Evolutionary conservation across 305 asterid genomes (phyloP).

Genomic region (Fraxinus sp.): DNA sequence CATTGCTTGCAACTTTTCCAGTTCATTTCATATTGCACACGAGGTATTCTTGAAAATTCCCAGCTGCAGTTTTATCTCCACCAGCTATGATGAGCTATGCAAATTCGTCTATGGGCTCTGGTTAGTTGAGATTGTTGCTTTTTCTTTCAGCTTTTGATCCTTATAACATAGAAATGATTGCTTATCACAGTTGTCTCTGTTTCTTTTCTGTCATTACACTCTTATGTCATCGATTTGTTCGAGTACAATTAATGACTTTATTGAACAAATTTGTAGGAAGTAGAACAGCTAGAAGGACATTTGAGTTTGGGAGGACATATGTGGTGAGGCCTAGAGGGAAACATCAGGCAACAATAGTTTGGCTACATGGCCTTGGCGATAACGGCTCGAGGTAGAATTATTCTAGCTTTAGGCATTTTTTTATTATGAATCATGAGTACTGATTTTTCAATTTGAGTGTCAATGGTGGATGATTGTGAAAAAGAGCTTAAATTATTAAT

Average conservation of each 20-base stretch:
- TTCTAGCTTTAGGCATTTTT: slow-evolving; percentile 10
- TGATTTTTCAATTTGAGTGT: slow-evolving; percentile 10
- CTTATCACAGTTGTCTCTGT: slow-evolving; percentile 8
- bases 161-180: background rate
- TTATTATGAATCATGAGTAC: slow-evolving; percentile 9
- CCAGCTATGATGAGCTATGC: slow-evolving; percentile 67
- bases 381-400: slow-evolving; percentile 85
- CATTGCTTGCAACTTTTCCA: slow-evolving; percentile 32
- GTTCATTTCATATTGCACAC: slow-evolving; percentile 12
- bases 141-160: slow-evolving; percentile 5
- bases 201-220: background rate
- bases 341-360: slow-evolving; percentile 94
- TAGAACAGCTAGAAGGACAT: slow-evolving; percentile 58
- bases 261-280: slow-evolving; percentile 54
- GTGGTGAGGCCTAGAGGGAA: slow-evolving; percentile 97
- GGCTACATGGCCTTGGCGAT: slow-evolving; percentile 99
- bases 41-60: slow-evolving; percentile 19
- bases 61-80: slow-evolving; percentile 21
- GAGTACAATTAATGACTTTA: slow-evolving; percentile 6
- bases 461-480: slow-evolving; percentile 16
- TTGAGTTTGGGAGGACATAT: slow-evolving; percentile 93
- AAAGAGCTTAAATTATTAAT: slow-evolving; percentile 26
- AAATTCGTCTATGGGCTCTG: slow-evolving; percentile 82
- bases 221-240: background rate
- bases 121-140: slow-evolving; percentile 39